Percentiles rank a stretch among this genome's conserved stretches.
Conservation (phyloP, 148 eudicot species). For the Spergularia marina region DNA sequence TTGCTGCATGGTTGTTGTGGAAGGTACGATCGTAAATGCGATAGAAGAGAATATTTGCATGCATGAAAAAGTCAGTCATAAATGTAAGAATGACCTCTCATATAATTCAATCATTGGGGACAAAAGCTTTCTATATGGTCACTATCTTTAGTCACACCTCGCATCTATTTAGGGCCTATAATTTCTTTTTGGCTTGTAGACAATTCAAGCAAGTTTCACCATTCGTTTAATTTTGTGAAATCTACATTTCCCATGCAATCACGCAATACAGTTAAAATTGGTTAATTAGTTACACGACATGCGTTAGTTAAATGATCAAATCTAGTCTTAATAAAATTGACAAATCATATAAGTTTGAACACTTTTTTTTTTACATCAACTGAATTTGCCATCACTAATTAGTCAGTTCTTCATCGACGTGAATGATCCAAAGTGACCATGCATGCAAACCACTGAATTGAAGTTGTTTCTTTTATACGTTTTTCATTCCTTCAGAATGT, state of each 20-base stretch:
- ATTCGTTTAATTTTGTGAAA: neutral
- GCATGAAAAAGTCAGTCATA: neutral
- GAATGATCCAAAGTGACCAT: too few species aligned
- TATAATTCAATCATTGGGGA: constrained; percentile 20
- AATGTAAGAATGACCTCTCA: neutral
- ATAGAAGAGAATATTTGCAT: constrained; percentile 6
- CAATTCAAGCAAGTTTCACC: constrained; percentile 17
- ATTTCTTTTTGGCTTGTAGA: neutral
- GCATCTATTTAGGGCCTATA: constrained; percentile 8
- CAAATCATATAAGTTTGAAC: too few species aligned
- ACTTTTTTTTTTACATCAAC: too few species aligned
- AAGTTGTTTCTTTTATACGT: too few species aligned
- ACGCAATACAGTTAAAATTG: neutral
- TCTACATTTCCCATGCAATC: constrained; percentile 15
- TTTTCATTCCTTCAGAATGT: too few species aligned
- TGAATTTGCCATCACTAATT: too few species aligned
- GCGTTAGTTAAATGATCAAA: too few species aligned
- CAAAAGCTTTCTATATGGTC: constrained; percentile 17
- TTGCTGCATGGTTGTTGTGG: neutral
- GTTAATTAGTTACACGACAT: too few species aligned
- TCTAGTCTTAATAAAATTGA: too few species aligned
- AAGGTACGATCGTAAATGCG: neutral
- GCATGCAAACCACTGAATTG: too few species aligned
- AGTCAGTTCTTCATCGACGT: too few species aligned
- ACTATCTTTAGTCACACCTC: constrained; percentile 21